phyloP scores from a whole-genome alignment of 768 basidiomycete genomes.

The Steccherinum ochraceum region DNA sequence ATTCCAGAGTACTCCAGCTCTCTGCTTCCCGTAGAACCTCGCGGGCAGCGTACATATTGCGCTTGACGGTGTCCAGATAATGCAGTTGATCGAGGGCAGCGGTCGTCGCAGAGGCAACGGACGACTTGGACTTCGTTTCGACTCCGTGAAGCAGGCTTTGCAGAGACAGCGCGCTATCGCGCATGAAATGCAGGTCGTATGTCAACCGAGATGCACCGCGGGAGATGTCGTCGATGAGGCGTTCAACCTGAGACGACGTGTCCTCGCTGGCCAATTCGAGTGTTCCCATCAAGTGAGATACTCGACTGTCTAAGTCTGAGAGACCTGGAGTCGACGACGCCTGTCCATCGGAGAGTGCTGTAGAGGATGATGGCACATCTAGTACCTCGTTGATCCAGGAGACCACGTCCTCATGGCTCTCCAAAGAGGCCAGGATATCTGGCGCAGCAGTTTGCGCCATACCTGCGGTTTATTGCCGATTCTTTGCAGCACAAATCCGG shows the following conservation, averaged over 20 bases:
- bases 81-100: constrained; percentile 71
- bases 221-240: constrained; percentile 88
- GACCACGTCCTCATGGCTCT: constrained; percentile 19
- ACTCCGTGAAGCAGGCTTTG: constrained; percentile 61
- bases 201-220: constrained; percentile 84
- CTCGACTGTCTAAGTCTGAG: constrained; percentile 45
- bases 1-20: constrained; percentile 92
- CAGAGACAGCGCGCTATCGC: constrained; percentile 79
- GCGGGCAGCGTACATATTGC: constrained; percentile 80
- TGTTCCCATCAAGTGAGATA: constrained; percentile 69
- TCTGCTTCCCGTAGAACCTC: constrained; percentile 93
- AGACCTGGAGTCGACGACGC: neutral
- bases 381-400: constrained; percentile 27
- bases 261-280: constrained; percentile 87
- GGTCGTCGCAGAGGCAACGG: constrained; percentile 52
- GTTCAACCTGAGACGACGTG: constrained; percentile 80
- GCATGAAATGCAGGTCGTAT: constrained; percentile 97
- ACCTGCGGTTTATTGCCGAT: too few species aligned
- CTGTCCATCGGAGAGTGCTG: neutral
- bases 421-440: constrained; percentile 17
- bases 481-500: too few species aligned
- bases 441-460: too few species aligned
- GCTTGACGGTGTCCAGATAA: constrained; percentile 76
- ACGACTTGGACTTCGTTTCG: constrained; percentile 44
- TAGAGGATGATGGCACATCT: neutral